Percentiles rank a stretch among this genome's conserved stretches.
phyloP scores from a whole-genome alignment of 148 eudicot genomes.

The Vaccinium vitisidaea region DNA sequence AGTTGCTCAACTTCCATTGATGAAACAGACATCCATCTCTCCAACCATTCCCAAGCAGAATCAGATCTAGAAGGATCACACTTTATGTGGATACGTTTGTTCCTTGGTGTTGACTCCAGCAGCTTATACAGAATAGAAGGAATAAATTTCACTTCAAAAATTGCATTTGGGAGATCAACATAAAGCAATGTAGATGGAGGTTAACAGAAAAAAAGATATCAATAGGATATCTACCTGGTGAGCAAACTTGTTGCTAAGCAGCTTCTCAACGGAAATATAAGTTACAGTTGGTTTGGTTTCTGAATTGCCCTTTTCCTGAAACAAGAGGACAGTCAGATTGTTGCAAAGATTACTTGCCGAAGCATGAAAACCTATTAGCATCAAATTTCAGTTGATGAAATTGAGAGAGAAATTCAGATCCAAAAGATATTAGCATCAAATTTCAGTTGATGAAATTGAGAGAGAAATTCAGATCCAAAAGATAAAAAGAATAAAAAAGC shows the following conservation, averaged over 20 bases:
- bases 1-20: constrained; percentile 26
- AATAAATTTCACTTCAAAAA: constrained; percentile 2
- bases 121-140: constrained; percentile 40
- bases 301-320: constrained; percentile 45
- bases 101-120: constrained; percentile 69
- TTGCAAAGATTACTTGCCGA: too few relatives aligned
- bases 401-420: too few relatives aligned
- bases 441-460: constrained; percentile 1
- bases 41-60: constrained; percentile 89
- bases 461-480: background rate
- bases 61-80: constrained; percentile 73
- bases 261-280: constrained; percentile 55
- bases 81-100: constrained; percentile 53
- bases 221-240: constrained; percentile 76
- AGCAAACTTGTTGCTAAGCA: constrained; percentile 67
- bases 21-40: constrained; percentile 83
- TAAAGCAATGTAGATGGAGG: background rate
- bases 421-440: too few relatives aligned
- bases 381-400: too few relatives aligned
- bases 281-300: constrained; percentile 30
- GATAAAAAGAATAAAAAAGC: background rate
- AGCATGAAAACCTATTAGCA: too few relatives aligned
- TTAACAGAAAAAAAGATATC: background rate
- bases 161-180: background rate
- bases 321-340: constrained; percentile 15